Percentiles rank a stretch among this genome's conserved stretches.
Conservation (phyloP, 1,284 basidiomycete genomes). For the Malassezia cuniculi region DNA sequence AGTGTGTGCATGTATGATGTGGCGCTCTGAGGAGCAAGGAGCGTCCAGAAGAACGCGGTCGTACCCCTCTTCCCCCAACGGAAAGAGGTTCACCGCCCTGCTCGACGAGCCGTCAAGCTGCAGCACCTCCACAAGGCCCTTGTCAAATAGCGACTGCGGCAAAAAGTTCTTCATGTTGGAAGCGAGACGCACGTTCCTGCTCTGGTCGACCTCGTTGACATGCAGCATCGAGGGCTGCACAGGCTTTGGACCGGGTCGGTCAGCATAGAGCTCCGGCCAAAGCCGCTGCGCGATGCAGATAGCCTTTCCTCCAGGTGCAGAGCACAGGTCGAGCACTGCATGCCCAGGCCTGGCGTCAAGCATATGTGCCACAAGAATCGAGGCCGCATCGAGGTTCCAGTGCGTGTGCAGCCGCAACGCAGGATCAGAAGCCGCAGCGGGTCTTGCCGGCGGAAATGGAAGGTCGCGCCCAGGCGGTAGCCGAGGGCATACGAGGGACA, state of each 20-base stretch:
- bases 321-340: slow-evolving; percentile 9
- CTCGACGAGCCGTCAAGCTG: slow-evolving; percentile 7
- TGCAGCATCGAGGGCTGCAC: slow-evolving; percentile 3
- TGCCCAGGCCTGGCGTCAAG: slow-evolving; percentile 5
- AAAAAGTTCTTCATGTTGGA: slow-evolving; percentile 3
- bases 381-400: slow-evolving; percentile 8
- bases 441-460: slow-evolving; percentile 2
- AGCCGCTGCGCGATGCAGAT: slow-evolving; percentile 4
- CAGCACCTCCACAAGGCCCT: slow-evolving; percentile 4
- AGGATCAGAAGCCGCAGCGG: not conserved
- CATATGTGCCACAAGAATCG: slow-evolving; percentile 5
- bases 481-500: slow-evolving; percentile 1
- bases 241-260: not conserved
- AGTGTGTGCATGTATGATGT: slow-evolving; percentile 5
- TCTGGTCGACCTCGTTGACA: slow-evolving; percentile 5
- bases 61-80: slow-evolving; percentile 8
- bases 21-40: slow-evolving; percentile 9
- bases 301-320: slow-evolving; percentile 6
- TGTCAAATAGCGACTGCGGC: slow-evolving; percentile 1
- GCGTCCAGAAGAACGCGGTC: slow-evolving; percentile 6
- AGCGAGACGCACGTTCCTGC: slow-evolving; percentile 1
- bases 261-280: slow-evolving; percentile 6
- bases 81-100: slow-evolving; percentile 5
- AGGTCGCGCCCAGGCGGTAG: not conserved
- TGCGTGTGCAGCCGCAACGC: slow-evolving; percentile 4